Evolutionary conservation across 805 yeast species (phyloP), one percentile per base, ranked within the genome.

Genomic region (Hemisphaericaspora nanyangensis): DNA sequence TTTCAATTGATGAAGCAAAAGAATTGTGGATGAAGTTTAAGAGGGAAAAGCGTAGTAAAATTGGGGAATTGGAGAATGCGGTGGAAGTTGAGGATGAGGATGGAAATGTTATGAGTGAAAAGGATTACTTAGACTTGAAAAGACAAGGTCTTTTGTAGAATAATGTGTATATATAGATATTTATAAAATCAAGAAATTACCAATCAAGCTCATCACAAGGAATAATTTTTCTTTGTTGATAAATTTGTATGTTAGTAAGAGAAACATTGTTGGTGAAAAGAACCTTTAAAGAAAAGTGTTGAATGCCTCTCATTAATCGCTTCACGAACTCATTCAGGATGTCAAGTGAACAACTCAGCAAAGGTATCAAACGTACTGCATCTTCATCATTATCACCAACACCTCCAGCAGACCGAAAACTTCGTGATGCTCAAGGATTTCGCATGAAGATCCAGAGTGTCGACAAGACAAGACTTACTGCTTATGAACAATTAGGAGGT

Each of bases 81-180:
- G 72, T 82, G 10, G 95, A 93, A 58, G 85, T 90, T 26, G 98
- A 91, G 57, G 98, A 93, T 55, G 83, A 78, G 1, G 89, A 87
- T 13, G 99, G 98, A 8, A 91, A 93, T 55, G 95, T 87, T 12
- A 84, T 91, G 95, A 76, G 84, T 25, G 82, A 80, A 49, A 77
- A 79, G 49, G 90, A 87, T 31, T 91, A 86, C 59, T 72, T 80
- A 15, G 97, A 93, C 48, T 69, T 91, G 56, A 85, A 87, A 61
- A 82, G 78, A 48, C 98, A 91, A 63, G 98, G 97, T 0, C 66
- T 91, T 35, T 50, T 88, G 22, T 89, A 63, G 31, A 12, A 25
- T 6, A n/a, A n/a, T n/a, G n/a, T n/a, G n/a, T n/a, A n/a, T n/a
- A 24, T 25, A 25, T 22, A 22, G 2, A n/a, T 25, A 17, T 7